Base-by-base conservation (phyloP, 169 alveolate genomes). In the Theileria orientalis region DNA sequence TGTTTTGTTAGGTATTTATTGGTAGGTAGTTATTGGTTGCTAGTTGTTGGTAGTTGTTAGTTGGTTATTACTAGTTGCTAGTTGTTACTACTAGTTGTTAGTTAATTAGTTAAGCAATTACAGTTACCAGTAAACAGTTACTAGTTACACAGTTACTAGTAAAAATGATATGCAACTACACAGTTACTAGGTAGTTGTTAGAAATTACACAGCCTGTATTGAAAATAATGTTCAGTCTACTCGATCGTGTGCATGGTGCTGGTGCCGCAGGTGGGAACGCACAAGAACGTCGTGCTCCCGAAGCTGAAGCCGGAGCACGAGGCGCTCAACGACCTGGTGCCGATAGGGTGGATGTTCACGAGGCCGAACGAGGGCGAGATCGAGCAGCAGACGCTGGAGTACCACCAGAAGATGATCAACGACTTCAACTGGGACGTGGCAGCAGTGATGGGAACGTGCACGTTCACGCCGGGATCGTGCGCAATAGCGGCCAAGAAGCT, bases 311-410 rank as follows among this genome's bases (percentile, higher is more conserved):
- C 99, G 5, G 96, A 95, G 16, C 97, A 95, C 66, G 94, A 92
- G 61, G 94, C 94, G 76, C 80, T 97, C 61, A 75, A 92, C 47
- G 98, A 96, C 67, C 83, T 98, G 72, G 99, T 96, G 76, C 98
- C 99, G 8, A 84, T 98, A 41, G 99, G 99, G 0, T 96, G 99
- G 99, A 87, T 98, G 71, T 99, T 97, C 85, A 97, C 99, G 59
- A 93, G 95, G 51, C 97, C 99, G 0, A 84, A 84, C 64, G 99
- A 97, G 68, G 85, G 93, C 75, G 69, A 78, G 42, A 76, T 96
- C 52, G 74, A 95, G 56, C 86, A 95, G 40, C 87, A 85, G 83
- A 95, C 94, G 76, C 83, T 92, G 47, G 90, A 90, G 59, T 68
- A 75, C 54, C 72, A 88, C 71, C 56, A 52, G 46, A 47, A 77